Percentiles rank a stretch among this genome's conserved stretches.
These are phyloP conservation scores for Oemleria cerasiformis DNA, from an alignment of 306 rosid genomes.

Conservation along the genomic window DNA sequence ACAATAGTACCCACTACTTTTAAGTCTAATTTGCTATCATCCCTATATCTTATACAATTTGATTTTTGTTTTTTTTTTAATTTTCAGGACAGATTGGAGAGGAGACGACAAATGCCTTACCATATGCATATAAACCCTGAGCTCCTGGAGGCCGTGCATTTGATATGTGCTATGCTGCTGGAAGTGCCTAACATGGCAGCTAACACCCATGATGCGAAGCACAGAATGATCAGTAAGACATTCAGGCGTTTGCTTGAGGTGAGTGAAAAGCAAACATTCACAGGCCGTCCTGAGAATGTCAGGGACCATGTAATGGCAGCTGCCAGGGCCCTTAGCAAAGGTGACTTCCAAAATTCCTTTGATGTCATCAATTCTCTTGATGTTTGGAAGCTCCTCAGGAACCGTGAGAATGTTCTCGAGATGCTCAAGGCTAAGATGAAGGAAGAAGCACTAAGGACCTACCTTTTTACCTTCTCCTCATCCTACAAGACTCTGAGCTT, in stretches of 20 bases:
- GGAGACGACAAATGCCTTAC: constrained; percentile 98
- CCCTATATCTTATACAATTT: neutral
- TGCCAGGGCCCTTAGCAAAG: constrained; percentile 68
- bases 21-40: neutral
- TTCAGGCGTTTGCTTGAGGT: constrained; percentile 76
- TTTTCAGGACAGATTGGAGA: constrained; percentile 90
- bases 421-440: constrained; percentile 81
- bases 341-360: constrained; percentile 69
- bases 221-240: constrained; percentile 69
- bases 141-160: constrained; percentile 88
- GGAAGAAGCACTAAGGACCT: constrained; percentile 92
- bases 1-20: neutral
- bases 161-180: constrained; percentile 89
- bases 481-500: constrained; percentile 73
- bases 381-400: constrained; percentile 81
- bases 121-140: constrained; percentile 99
- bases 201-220: constrained; percentile 73
- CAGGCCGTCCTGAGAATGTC: constrained; percentile 93
- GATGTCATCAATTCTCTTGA: constrained; percentile 70
- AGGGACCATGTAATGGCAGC: constrained; percentile 96
- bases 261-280: constrained; percentile 82
- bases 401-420: constrained; percentile 53
- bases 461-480: constrained; percentile 79
- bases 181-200: constrained; percentile 97
- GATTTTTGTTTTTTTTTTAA: neutral